Evolutionary conservation across 441 rosid genomes (phyloP).

Genomic region (Dalechampia spathulata): DNA sequence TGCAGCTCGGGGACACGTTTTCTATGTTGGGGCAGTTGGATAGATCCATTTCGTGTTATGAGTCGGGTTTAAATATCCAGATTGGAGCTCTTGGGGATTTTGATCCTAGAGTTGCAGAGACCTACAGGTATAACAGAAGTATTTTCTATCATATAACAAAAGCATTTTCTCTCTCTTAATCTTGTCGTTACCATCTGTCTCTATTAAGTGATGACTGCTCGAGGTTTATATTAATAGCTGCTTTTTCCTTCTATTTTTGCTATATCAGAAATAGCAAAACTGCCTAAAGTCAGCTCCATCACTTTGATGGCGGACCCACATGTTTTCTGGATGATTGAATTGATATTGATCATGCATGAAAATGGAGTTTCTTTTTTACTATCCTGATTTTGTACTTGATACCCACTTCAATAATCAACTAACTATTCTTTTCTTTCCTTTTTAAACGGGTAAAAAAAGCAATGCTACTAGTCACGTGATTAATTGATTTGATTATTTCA

Average conservation of each 20-base stretch:
- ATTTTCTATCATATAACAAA: neutral
- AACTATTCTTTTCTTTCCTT: neutral
- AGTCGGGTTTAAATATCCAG: conserved; percentile 43
- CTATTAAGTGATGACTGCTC: too few relatives aligned
- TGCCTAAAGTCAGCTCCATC: neutral
- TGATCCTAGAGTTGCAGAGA: conserved; percentile 47
- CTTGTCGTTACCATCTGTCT: neutral
- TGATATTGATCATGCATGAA: neutral
- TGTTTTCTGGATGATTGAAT: neutral
- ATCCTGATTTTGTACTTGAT: neutral
- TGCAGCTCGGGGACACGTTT: conserved; percentile 59
- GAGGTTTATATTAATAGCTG: neutral
- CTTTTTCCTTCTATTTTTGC: neutral
- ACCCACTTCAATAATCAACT: neutral
- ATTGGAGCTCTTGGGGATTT: conserved; percentile 37
- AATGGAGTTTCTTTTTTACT: neutral
- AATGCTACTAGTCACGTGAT: neutral
- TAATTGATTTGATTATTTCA: neutral
- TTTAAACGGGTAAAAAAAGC: too few relatives aligned
- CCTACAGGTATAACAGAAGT: conserved; percentile 29
- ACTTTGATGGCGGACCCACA: neutral
- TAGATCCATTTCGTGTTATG: conserved; percentile 41
- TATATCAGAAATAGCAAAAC: neutral
- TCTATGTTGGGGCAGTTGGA: conserved; percentile 44
- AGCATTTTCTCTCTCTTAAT: neutral